Evolutionary conservation across 2,329 filamentous ascomycete species (phyloP), one percentile per base, ranked within the genome.

Genomic region (Monosporascus sp.): DNA sequence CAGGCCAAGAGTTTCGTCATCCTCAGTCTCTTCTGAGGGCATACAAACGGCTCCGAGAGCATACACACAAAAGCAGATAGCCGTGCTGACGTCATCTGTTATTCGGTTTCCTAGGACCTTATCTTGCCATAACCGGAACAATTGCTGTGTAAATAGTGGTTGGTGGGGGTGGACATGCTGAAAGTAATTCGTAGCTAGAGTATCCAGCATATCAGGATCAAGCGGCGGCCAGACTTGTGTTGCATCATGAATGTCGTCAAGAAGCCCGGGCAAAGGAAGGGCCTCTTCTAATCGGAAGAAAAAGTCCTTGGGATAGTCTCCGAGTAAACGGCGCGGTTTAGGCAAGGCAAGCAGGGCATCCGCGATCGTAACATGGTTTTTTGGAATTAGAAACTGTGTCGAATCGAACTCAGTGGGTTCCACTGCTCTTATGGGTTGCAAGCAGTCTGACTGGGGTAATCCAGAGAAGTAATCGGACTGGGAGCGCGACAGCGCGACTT

Each of bases 51-150:
- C 58, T 2, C 70, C 70, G n/a, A 73, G 55, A 24, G 70, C 68
- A 51, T 70, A 73, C 1, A 72, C 67, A 37, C 64, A 67, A 14
- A 72, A 62, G 50, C 70, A 72, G 37, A 72, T 67, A 4, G 70
- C 62, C 4, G 64, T 68, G 31, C 64, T 64, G 19, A 67, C 59
- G 17, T 63, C 59, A 45, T 65, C 60, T 17, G 59, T 44, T 20
- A 63, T 53, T 48, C 61, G 65, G 17, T 58, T 53, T 16, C 65
- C 61, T 24, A 65, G 48, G 37, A 70, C 54, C 16, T 55, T 57
- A 3, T 52, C 57, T 37, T 68, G 64, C 66, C 70, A 69, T 2
- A 52, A 48, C 17, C 59, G 56, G 31, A 71, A 68, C 37, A 58
- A 58, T 27, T 57, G 55, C 19, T 56, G 58, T 8, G 65, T 63